Evolutionary conservation across 225 moss, liverwort and hornwort species (phyloP).

Genomic region (Neckera pumila): DNA sequence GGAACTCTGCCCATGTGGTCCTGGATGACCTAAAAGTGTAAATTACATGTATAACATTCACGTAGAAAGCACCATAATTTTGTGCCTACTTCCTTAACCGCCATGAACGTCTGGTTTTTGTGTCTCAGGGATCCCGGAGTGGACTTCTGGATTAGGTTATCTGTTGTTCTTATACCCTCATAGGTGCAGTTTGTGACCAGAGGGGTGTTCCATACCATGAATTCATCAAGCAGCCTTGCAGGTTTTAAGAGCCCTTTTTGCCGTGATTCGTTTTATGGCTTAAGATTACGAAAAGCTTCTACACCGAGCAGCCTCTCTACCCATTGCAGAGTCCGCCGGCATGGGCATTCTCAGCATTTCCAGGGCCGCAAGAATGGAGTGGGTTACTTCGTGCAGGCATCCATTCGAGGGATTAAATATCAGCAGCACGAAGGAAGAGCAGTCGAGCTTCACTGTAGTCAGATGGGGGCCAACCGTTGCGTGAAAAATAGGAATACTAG

Average conservation of each 20-base stretch:
- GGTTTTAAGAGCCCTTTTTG: background rate
- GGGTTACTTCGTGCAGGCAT: background rate
- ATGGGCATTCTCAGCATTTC: background rate
- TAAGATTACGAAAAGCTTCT: background rate
- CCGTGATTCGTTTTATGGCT: background rate
- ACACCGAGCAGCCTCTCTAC: background rate
- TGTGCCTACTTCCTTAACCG: background rate
- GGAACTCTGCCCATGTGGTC: background rate
- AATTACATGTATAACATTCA: background rate
- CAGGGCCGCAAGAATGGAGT: background rate
- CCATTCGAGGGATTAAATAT: background rate
- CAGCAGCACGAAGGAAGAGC: background rate
- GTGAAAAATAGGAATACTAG: background rate
- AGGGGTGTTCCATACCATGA: background rate
- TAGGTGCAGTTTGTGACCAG: background rate
- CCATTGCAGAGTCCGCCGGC: background rate
- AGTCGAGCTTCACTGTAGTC: background rate
- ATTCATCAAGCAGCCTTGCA: slow-evolving; percentile 9
- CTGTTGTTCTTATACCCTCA: background rate
- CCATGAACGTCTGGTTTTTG: background rate
- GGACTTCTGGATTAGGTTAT: background rate
- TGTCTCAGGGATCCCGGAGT: background rate
- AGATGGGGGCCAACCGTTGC: background rate
- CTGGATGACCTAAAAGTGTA: slow-evolving; percentile 4
- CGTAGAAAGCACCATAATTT: background rate